Conservation (phyloP, 1,139 yeast species). For the Saccharomycopsis hybrid region DNA sequence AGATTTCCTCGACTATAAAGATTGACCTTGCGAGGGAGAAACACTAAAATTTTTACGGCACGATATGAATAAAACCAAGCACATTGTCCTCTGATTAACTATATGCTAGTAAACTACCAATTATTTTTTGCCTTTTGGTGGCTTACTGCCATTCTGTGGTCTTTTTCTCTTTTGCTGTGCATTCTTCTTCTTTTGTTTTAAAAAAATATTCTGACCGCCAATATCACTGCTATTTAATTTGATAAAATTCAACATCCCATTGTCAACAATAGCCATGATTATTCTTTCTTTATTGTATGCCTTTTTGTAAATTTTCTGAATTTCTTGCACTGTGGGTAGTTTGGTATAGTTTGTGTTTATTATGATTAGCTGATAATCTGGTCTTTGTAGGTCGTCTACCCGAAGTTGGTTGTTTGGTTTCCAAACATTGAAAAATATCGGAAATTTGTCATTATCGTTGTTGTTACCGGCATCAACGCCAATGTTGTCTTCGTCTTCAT, state of each 20-base stretch:
- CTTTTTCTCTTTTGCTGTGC: no score
- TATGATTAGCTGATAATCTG: constrained; percentile 17
- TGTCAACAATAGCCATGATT: constrained; percentile 18
- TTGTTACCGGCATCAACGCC: not conserved
- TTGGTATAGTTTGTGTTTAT: constrained; percentile 11
- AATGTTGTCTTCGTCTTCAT: not conserved
- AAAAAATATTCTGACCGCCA: constrained; percentile 8
- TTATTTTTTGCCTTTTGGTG: no score
- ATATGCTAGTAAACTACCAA: no score
- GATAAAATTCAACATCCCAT: constrained; percentile 19
- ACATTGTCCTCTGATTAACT: no score
- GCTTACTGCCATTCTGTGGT: no score
- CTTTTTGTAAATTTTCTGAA: constrained; percentile 5
- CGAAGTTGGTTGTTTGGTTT: constrained; percentile 11
- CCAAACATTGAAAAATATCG: constrained; percentile 19
- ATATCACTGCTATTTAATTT: constrained; percentile 7
- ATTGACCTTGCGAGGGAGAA: no score
- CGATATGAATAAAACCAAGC: no score
- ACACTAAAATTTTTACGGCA: no score
- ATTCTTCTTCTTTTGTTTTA: constrained; percentile 3
- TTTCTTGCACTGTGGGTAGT: constrained; percentile 14
- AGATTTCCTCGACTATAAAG: no score
- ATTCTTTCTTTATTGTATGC: constrained; percentile 1
- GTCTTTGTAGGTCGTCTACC: constrained; percentile 2
- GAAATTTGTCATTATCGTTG: not conserved